phyloP scores from a whole-genome alignment of 805 yeast genomes.

The Lipomyces orientalis region DNA sequence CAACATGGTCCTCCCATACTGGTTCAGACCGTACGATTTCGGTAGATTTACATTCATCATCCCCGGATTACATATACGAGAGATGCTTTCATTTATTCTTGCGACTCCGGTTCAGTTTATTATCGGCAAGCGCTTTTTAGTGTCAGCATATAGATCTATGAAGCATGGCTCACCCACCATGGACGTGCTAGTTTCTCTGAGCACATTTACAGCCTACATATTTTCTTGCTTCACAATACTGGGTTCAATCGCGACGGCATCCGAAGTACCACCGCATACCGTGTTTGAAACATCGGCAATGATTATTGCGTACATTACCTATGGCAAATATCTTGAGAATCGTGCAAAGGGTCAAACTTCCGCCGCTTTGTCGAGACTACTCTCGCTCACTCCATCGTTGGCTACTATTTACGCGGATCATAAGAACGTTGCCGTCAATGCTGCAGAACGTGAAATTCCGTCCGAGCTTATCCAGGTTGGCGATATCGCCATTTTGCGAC shows the following conservation, averaged over 20 bases:
- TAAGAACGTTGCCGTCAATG: constrained; percentile 23
- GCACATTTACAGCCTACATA: constrained; percentile 77
- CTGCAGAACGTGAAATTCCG: constrained; percentile 58
- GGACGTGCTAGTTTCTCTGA: constrained; percentile 87
- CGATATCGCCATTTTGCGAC: constrained; percentile 77
- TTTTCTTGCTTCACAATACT: constrained; percentile 73
- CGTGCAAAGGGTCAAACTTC: constrained; percentile 94
- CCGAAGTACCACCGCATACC: constrained; percentile 61
- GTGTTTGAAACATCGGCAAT: constrained; percentile 83
- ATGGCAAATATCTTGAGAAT: constrained; percentile 92
- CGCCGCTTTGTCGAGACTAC: constrained; percentile 77
- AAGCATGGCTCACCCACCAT: constrained; percentile 78
- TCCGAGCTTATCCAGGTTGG: constrained; percentile 77
- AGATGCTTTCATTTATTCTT: constrained; percentile 62
- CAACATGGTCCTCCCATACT: constrained; percentile 48
- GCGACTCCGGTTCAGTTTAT: constrained; percentile 66
- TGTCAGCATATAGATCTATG: constrained; percentile 67
- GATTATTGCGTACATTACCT: constrained; percentile 79
- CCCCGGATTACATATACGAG: constrained; percentile 69
- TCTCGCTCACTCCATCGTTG: constrained; percentile 78
- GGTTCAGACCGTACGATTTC: constrained; percentile 38
- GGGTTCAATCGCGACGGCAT: constrained; percentile 43
- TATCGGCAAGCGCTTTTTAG: constrained; percentile 72
- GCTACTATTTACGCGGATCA: constrained; percentile 63
- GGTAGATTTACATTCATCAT: constrained; percentile 48